These are phyloP conservation scores for Barnettozyma californica DNA, from an alignment of 805 yeast genomes.

Conservation along the genomic window DNA sequence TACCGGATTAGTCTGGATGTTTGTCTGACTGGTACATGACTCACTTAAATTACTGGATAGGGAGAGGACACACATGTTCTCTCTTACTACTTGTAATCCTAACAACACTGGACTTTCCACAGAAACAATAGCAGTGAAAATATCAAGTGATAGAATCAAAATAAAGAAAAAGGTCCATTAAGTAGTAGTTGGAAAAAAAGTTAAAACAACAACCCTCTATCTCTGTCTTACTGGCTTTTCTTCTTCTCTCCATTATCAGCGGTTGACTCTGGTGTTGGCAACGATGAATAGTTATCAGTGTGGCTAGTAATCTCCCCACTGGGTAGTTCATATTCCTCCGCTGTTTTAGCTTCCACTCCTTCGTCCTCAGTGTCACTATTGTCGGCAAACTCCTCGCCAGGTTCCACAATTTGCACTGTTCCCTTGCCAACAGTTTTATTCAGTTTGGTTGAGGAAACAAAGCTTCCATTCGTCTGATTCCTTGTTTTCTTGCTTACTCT, in stretches of 20 bases:
- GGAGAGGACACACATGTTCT: background rate
- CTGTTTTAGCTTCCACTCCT: background rate
- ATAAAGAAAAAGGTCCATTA: background rate
- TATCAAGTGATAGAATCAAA: background rate
- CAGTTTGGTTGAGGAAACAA: background rate
- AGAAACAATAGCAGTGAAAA: background rate
- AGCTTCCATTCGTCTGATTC: background rate
- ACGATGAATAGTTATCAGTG: constrained; percentile 13
- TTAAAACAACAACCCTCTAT: no score
- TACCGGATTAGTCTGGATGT: background rate
- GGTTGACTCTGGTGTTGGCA: constrained; percentile 26
- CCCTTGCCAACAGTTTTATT: constrained; percentile 2
- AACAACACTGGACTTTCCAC: no score
- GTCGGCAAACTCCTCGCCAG: background rate
- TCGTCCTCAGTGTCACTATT: background rate
- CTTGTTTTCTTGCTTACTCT: background rate
- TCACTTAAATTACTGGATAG: background rate
- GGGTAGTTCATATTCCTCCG: background rate
- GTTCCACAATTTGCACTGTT: constrained; percentile 3
- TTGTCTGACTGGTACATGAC: background rate
- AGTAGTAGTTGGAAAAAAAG: no score
- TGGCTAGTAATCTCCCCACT: background rate
- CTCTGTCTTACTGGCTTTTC: background rate
- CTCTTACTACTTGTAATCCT: no score
- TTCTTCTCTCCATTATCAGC: background rate